Evolutionary conservation across 2,329 filamentous ascomycete genomes (phyloP), one percentile per base, ranked within the genome.

Genomic region (Cercospora zeae-maydis): DNA sequence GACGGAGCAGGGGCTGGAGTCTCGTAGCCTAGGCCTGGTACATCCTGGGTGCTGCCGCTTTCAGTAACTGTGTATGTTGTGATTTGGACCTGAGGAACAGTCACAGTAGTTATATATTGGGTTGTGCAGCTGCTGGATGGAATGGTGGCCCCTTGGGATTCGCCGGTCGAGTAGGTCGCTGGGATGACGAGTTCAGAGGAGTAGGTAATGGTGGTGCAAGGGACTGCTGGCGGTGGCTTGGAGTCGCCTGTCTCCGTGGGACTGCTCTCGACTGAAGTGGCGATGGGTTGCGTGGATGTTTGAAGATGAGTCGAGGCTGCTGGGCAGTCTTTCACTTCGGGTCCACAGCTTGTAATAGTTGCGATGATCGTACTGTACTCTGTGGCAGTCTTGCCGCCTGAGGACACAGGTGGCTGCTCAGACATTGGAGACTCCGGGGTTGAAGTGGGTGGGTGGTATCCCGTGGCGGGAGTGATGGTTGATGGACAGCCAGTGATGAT

Each of bases 401-500:
- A 37, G 24, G 49, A 60, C 21, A 61, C 33, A 37, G 57, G 42
- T 57, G 60, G 58, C 33, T 51, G 36, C 6, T 59, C 55, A 16
- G 60, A 61, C n/a, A 57, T 36, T 9, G 66, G 58, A 2, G 64
- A 63, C 5, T 58, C 47, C 34, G 61, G 59, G 5, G 63, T 59
- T 30, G 63, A 57, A 30, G 58, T 62, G 36, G 61, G 60, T 61
- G 66, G 53, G 19, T 57, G 63, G 52, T 64, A 66, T 19, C 53
- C 59, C 36, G 78, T 77, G 30, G 75, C 74, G n/a, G 83, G 75
- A 6, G 79, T 81, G 77, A 88, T 84, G 60, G 82, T 83, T 1
- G 77, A 75, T 24, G 89, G 86, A 70, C 91, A 86, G 66, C 85
- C 87, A 55, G 90, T 96, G 73, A 91, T 85, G 72, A 98, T 90